Conservation (phyloP, 352 stramenopile genomes). For the Blastocystis sp. region DNA sequence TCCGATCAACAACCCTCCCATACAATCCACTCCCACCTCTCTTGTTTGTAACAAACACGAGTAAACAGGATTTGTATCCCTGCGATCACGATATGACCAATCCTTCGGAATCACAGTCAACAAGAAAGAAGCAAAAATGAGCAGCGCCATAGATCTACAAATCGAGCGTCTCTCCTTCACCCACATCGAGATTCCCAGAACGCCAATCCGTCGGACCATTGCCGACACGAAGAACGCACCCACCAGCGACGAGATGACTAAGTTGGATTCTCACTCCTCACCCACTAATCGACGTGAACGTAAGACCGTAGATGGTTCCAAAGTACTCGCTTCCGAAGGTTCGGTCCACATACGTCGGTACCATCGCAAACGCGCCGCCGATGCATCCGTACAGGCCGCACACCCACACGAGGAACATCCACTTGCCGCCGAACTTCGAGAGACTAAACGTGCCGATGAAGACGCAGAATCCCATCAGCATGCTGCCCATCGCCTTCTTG, state of each 20-base stretch:
- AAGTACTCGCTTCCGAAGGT: slow-evolving; percentile 48
- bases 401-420: slow-evolving; percentile 46
- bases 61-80: background rate
- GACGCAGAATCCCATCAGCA: background rate
- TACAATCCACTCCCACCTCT: too few relatives aligned
- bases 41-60: background rate
- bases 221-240: slow-evolving; percentile 13
- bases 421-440: background rate
- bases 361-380: slow-evolving; percentile 31
- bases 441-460: slow-evolving; percentile 42
- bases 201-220: slow-evolving; percentile 31
- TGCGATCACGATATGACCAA: background rate
- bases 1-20: background rate
- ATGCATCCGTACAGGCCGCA: slow-evolving; percentile 44
- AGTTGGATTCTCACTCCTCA: background rate
- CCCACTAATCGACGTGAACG: slow-evolving; percentile 33
- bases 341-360: background rate
- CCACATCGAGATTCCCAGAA: slow-evolving; percentile 38
- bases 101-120: slow-evolving; percentile 5
- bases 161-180: background rate
- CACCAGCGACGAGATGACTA: slow-evolving; percentile 18
- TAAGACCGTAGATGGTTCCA: slow-evolving; percentile 44
- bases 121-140: background rate
- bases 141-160: background rate
- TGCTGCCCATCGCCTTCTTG: slow-evolving; percentile 45